These are phyloP conservation scores for Aspergillus leporis DNA, from an alignment of 495 filamentous ascomycete species.

Conservation along the genomic window DNA sequence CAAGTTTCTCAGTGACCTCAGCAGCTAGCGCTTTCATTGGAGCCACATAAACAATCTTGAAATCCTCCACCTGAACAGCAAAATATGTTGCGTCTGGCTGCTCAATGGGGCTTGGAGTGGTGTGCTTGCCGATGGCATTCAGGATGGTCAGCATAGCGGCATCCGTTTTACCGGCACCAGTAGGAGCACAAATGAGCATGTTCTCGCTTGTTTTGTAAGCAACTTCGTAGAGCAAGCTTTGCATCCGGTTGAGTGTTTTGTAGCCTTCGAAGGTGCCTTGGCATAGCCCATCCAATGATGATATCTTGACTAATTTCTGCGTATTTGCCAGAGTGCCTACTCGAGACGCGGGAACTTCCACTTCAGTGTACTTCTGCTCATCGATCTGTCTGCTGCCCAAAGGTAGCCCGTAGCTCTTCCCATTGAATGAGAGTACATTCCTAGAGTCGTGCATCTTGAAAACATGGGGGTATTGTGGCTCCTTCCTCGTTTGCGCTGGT, in stretches of 20 bases:
- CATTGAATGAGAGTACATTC: slow-evolving; percentile 74
- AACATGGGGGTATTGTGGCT: slow-evolving; percentile 83
- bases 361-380: slow-evolving; percentile 80
- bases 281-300: slow-evolving; percentile 86
- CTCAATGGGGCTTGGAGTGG: slow-evolving; percentile 73
- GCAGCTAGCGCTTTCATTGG: slow-evolving; percentile 98
- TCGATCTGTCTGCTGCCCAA: slow-evolving; percentile 61
- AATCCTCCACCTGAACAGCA: slow-evolving; percentile 75
- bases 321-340: slow-evolving; percentile 70
- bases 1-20: slow-evolving; percentile 92
- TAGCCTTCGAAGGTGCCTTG: slow-evolving; percentile 92
- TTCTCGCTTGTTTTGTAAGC: slow-evolving; percentile 96
- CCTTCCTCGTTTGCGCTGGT: slow-evolving; percentile 59
- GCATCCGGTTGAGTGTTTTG: slow-evolving; percentile 93
- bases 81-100: slow-evolving; percentile 74
- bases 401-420: slow-evolving; percentile 76
- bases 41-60: slow-evolving; percentile 98
- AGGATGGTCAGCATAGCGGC: slow-evolving; percentile 96
- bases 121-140: slow-evolving; percentile 83
- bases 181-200: slow-evolving; percentile 98
- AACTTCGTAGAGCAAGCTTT: slow-evolving; percentile 92
- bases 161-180: slow-evolving; percentile 98
- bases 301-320: slow-evolving; percentile 74
- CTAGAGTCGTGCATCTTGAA: slow-evolving; percentile 80
- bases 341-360: slow-evolving; percentile 76